A percentile compares a stretch with the other conserved stretches of the same genome.
Conservation (phyloP, 768 basidiomycete species). For the Tremella mesenterica region DNA sequence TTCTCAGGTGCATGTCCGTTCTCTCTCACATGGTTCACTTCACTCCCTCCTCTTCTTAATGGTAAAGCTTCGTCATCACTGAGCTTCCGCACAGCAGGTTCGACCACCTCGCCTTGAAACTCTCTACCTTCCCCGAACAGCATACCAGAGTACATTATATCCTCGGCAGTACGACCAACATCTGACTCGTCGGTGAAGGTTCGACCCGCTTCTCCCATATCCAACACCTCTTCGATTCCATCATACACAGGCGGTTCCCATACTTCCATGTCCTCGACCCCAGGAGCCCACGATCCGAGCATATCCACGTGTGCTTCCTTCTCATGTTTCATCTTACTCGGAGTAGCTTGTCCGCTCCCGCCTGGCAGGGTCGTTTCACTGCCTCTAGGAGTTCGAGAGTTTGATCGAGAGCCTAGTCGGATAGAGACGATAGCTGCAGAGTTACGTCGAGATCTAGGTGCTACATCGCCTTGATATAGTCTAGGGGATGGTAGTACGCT, state of each 20-base stretch:
- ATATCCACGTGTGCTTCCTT: slow-evolving; percentile 23
- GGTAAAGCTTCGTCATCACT: slow-evolving; percentile 17
- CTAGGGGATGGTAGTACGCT: slow-evolving; percentile 14
- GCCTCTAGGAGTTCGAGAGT: slow-evolving; percentile 32
- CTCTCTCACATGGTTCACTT: slow-evolving; percentile 17
- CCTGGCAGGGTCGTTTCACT: slow-evolving; percentile 17
- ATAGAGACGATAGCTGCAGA: slow-evolving; percentile 38
- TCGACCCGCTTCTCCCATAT: slow-evolving; percentile 9
- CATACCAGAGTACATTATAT: slow-evolving; percentile 33
- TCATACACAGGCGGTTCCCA: slow-evolving; percentile 35
- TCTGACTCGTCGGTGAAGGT: slow-evolving; percentile 17
- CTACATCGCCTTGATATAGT: slow-evolving; percentile 10
- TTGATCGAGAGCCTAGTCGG: slow-evolving; percentile 26
- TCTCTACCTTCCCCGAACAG: slow-evolving; percentile 40
- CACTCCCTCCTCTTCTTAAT: slow-evolving; percentile 30
- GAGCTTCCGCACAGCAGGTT: slow-evolving; percentile 31
- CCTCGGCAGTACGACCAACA: slow-evolving; percentile 17
- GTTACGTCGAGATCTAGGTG: slow-evolving; percentile 26
- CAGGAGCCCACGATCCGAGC: slow-evolving; percentile 11
- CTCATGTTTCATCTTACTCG: slow-evolving; percentile 15
- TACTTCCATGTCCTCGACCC: slow-evolving; percentile 24
- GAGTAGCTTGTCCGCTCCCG: slow-evolving; percentile 27
- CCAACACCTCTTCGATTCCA: slow-evolving; percentile 10
- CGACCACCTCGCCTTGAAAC: slow-evolving; percentile 39
- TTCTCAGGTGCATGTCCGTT: slow-evolving; percentile 7